Evolutionary conservation across 2,329 filamentous ascomycete species (phyloP).

Genomic region (Paracoccidioides lutzii): DNA sequence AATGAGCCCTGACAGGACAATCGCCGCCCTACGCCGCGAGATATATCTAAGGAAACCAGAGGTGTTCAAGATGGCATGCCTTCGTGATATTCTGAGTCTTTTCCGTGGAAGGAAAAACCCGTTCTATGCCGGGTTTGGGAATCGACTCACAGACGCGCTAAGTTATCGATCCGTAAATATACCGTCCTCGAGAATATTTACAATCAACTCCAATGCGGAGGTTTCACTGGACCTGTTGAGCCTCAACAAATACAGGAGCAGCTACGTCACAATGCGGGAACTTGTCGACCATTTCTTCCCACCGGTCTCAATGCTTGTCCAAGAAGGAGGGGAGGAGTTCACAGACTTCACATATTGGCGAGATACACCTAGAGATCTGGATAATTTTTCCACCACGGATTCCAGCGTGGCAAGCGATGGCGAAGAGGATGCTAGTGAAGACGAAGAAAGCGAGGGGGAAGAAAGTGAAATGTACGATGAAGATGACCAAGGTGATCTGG

Average conservation of each 20-base stretch:
- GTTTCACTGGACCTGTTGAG: constrained; percentile 81
- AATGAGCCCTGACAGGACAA: constrained; percentile 84
- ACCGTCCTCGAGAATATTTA: constrained; percentile 86
- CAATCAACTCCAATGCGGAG: constrained; percentile 95
- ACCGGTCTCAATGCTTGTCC: constrained; percentile 72
- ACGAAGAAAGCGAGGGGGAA: constrained; percentile 36
- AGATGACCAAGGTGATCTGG: constrained; percentile 36
- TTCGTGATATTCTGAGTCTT: constrained; percentile 82
- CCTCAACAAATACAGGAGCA: constrained; percentile 89
- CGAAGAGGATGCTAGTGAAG: constrained; percentile 42
- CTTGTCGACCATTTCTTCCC: constrained; percentile 98
- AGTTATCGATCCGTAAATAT: constrained; percentile 95
- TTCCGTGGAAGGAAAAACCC: constrained; percentile 67
- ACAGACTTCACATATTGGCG: constrained; percentile 98
- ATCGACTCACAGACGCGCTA: constrained; percentile 87
- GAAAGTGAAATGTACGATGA: constrained; percentile 37
- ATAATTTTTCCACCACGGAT: constrained; percentile 80
- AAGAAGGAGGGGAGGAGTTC: constrained; percentile 81
- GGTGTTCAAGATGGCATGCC: constrained; percentile 98
- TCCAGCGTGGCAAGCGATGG: constrained; percentile 42
- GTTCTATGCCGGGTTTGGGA: constrained; percentile 95
- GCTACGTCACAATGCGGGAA: constrained; percentile 93
- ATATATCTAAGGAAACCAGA: constrained; percentile 93
- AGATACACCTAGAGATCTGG: constrained; percentile 66
- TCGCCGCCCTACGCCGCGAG: constrained; percentile 81